Evolutionary conservation across 2,329 filamentous ascomycete species (phyloP), one percentile per base, ranked within the genome.

Genomic region (Colletotrichum camelliae): DNA sequence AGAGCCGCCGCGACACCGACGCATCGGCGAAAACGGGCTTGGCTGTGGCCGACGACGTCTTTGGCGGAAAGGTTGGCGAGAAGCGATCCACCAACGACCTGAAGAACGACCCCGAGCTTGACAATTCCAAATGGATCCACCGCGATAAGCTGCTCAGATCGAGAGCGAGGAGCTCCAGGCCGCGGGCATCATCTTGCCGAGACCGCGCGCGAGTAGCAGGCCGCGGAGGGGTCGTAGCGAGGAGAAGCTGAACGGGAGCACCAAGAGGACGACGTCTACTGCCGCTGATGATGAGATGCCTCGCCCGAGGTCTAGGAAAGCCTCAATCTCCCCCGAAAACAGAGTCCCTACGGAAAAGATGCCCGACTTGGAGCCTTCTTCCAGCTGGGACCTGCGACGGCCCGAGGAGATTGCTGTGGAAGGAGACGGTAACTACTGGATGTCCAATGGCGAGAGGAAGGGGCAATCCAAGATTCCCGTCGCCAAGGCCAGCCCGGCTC

Each of bases 141-240:
- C 89, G 95, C 72, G 95, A 97, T 85, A 96, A 96, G 85, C 86
- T 97, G 94, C 94, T 70, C 91, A 91, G 81, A 97, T 96, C 79
- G 95, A 97, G 85, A 96, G 88, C 79, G 90, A 93, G 81, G 95
- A 97, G 84, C 89, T 97, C 77, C 93, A 95, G 82, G 94, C 94
- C 75, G 94, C 94, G 8, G 95, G 94, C 35, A 92, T 96, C 79
- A 87, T 90, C 67, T 81, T 93, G 76, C 88, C 92, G 77, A 85
- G 88, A 80, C 81, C 89, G 37, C 86, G 91, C 77, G 86, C 91
- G 68, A 85, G 89, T 67, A 89, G 91, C 85, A 87, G 88, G 78
- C 84, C 84, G 67, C 83, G 84, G 77, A 82, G 83, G 77, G 88
- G 86, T 74, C 89, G 85, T 78, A 88, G 82, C 81, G 83, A 84